These are phyloP conservation scores for Ochromonas danica DNA, from an alignment of 108 stramenopile genomes.

Conservation along the genomic window DNA sequence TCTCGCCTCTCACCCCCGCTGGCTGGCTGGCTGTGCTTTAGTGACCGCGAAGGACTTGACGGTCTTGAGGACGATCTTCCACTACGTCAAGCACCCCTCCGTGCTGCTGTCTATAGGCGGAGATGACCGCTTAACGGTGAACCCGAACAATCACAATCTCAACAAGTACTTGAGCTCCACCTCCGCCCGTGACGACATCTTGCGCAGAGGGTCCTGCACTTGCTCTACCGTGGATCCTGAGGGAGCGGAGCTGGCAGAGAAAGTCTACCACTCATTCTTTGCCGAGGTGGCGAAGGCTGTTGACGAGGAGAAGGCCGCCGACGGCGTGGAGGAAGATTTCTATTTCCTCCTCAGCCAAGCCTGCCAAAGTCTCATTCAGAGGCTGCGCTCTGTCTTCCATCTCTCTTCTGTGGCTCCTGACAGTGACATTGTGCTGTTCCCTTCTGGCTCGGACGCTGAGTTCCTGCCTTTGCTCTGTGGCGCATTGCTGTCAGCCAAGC, in stretches of 20 bases:
- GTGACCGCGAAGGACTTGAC: too few relatives aligned
- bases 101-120: background rate
- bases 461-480: background rate
- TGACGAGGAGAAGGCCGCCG: background rate
- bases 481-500: background rate
- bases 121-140: background rate
- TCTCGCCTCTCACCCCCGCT: too few relatives aligned
- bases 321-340: background rate
- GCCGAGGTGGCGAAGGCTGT: background rate
- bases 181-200: background rate
- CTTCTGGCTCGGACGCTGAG: slow-evolving; percentile 24
- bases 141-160: background rate
- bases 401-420: background rate
- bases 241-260: too few relatives aligned
- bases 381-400: background rate
- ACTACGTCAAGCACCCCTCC: too few relatives aligned
- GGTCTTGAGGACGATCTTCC: too few relatives aligned
- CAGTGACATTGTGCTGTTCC: background rate
- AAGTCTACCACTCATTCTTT: background rate
- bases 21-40: too few relatives aligned
- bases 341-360: too few relatives aligned
- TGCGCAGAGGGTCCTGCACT: background rate
- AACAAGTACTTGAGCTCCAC: background rate
- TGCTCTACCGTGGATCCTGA: background rate
- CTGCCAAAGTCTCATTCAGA: background rate